Base-by-base conservation (phyloP, 768 basidiomycete species). In the Myochromella boudieri region DNA sequence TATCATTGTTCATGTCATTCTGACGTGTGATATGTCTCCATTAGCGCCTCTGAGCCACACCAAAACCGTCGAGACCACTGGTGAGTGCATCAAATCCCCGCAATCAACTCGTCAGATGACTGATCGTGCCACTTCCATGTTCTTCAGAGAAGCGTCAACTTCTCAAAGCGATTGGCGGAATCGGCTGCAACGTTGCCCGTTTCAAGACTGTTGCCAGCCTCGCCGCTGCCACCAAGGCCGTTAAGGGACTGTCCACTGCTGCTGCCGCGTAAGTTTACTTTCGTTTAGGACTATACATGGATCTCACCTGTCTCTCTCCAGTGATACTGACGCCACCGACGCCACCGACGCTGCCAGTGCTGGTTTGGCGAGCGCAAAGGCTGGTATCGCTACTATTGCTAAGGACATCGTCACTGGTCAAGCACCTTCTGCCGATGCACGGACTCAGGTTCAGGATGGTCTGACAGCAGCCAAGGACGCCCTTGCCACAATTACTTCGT, bases 401-500 rank as follows among this genome's bases (percentile, higher is more conserved):
- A 45, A 37, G 25, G 52, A 57, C 8, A 37, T 62, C 7, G 27
- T 64, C 18, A 29, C 52, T 21, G 52, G 54, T 1, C 39, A 61
- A 18, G 48, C 50, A 4, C 48, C 62, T 22, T 57, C 60, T n/a
- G 56, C 58, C 2, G 46, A 51, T 17, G 56, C 55, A 15, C 62
- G 65, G 44, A 54, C 54, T 10, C 56, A 58, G 34, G 51, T 57
- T 7, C 40, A 42, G 12, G 24, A 49, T 17, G 65, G 65, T 2
- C 36, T 65, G 44, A 48, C 40, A 11, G 33, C 48, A 8, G 62
- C 60, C 1, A 45, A 49, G 53, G 32, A 44, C 6, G 62, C 60
- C 15, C 56, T 66, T 18, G 37, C 48, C 4, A 31, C 43, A 32
- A 60, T 65, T 32, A 61, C 38, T 8, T 64, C 63, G 64, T 62